phyloP scores from a whole-genome alignment of 202 grass and related monocot genomes.

The Brachypodium distachyon region DNA sequence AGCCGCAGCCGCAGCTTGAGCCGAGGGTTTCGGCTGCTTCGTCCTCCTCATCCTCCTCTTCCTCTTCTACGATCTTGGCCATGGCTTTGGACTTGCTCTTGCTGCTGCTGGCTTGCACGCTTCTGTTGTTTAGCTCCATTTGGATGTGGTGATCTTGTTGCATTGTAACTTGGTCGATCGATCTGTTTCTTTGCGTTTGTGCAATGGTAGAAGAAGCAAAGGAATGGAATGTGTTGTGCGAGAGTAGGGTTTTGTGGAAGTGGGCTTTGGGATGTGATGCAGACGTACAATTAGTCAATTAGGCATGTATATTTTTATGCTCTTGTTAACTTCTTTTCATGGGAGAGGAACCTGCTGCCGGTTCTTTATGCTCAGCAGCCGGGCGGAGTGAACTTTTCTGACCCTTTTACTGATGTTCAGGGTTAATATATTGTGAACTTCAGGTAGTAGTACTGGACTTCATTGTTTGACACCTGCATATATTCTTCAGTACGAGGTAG shows the following conservation, averaged over 20 bases:
- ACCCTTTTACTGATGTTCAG: neutral
- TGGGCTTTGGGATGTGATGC: neutral
- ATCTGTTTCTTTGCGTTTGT: neutral
- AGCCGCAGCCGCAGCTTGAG: constrained; percentile 48
- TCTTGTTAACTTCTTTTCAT: constrained; percentile 45
- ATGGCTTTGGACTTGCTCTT: constrained; percentile 36
- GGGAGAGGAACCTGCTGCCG: constrained; percentile 17
- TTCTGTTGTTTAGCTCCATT: constrained; percentile 28
- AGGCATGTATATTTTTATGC: constrained; percentile 4
- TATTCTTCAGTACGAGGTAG: constrained; percentile 26
- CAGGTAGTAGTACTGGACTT: neutral
- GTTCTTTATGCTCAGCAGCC: constrained; percentile 17
- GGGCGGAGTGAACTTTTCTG: neutral
- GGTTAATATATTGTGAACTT: neutral
- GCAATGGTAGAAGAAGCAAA: neutral
- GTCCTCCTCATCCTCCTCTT: constrained; percentile 10
- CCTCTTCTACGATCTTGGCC: constrained; percentile 39
- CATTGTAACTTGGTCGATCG: neutral
- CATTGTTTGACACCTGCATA: neutral
- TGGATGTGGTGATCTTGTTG: neutral
- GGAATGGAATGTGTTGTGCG: no score
- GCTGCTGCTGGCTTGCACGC: neutral
- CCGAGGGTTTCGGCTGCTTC: neutral
- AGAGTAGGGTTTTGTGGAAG: constrained; percentile 44
- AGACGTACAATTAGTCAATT: constrained; percentile 27